Evolutionary conservation across 352 stramenopile genomes (phyloP).

Genomic region (Pythium aquatile): DNA sequence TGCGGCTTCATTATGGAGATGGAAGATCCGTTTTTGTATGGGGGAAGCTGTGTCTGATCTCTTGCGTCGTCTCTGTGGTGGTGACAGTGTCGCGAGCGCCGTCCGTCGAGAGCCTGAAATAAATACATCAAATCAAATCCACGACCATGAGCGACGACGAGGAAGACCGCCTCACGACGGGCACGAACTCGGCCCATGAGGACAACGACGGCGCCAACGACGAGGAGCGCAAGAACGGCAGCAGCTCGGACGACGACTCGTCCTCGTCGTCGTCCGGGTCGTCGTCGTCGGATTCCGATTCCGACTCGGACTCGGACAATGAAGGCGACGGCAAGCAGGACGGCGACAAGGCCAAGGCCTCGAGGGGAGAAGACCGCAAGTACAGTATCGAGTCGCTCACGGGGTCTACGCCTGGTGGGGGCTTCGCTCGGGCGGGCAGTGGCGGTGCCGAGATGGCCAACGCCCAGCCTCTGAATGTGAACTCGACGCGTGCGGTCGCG

Average conservation of each 20-base stretch:
- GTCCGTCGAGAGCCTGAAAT: background rate
- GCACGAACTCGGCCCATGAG: slow-evolving; percentile 25
- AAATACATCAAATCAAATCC: slow-evolving; percentile 4
- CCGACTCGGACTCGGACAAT: slow-evolving; percentile 71
- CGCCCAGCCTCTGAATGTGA: slow-evolving; percentile 60
- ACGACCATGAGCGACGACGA: slow-evolving; percentile 39
- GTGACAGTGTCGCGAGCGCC: background rate
- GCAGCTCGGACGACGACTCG: slow-evolving; percentile 71
- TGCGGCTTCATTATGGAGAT: background rate
- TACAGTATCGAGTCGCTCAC: slow-evolving; percentile 38
- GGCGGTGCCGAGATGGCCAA: slow-evolving; percentile 22
- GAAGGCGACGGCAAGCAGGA: slow-evolving; percentile 28
- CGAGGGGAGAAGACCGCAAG: slow-evolving; percentile 30
- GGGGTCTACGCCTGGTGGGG: slow-evolving; percentile 16
- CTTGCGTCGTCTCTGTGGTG: background rate
- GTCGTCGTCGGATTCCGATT: slow-evolving; percentile 69
- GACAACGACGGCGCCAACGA: slow-evolving; percentile 29
- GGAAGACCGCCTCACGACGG: slow-evolving; percentile 19
- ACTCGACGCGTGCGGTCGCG: slow-evolving; percentile 60
- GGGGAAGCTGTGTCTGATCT: background rate
- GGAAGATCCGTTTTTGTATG: background rate
- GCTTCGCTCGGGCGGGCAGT: slow-evolving; percentile 11
- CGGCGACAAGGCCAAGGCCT: slow-evolving; percentile 6
- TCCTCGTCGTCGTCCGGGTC: slow-evolving; percentile 70
- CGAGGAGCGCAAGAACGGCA: slow-evolving; percentile 33